phyloP scores from a whole-genome alignment of 805 yeast species.

The Metschnikowia matae region DNA sequence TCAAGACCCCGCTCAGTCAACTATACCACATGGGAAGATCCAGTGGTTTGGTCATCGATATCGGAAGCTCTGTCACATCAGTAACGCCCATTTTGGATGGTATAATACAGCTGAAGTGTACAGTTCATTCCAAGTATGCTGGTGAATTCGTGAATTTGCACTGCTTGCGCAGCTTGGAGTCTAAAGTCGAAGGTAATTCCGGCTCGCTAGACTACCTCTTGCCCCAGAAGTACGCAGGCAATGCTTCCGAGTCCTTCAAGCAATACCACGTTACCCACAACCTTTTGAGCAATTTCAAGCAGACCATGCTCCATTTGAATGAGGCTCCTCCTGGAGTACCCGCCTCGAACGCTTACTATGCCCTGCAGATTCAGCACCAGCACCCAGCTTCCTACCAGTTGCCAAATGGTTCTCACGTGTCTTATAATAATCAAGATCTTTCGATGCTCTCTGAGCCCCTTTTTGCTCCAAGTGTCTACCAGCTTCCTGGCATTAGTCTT shows the following conservation, averaged over 20 bases:
- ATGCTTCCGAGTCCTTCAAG: conserved; percentile 26
- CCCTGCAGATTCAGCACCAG: conserved; percentile 20
- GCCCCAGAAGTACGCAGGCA: conserved; percentile 8
- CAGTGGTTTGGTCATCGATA: conserved; percentile 74
- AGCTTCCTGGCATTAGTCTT: conserved; percentile 34
- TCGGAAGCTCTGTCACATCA: conserved; percentile 65
- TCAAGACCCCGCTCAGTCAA: conserved; percentile 73
- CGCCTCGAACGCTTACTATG: conserved; percentile 15
- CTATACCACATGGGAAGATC: conserved; percentile 75
- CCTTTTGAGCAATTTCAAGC: conserved; percentile 35
- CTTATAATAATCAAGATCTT: conserved; percentile 40
- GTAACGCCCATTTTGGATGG: conserved; percentile 82
- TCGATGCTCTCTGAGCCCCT: conserved; percentile 59
- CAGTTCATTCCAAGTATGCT: conserved; percentile 66
- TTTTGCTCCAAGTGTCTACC: conserved; percentile 58
- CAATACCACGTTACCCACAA: conserved; percentile 35
- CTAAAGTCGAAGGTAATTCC: conserved; percentile 21
- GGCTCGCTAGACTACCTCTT: conserved; percentile 14
- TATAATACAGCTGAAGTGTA: conserved; percentile 59
- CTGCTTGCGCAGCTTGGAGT: conserved; percentile 44
- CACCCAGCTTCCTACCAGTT: conserved; percentile 44
- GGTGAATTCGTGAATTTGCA: conserved; percentile 81
- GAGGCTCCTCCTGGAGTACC: conserved; percentile 20
- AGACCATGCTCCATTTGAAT: conserved; percentile 24
- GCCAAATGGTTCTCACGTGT: conserved; percentile 48